Evolutionary conservation across 495 filamentous ascomycete species (phyloP).

Genomic region (Glonium stellatum): DNA sequence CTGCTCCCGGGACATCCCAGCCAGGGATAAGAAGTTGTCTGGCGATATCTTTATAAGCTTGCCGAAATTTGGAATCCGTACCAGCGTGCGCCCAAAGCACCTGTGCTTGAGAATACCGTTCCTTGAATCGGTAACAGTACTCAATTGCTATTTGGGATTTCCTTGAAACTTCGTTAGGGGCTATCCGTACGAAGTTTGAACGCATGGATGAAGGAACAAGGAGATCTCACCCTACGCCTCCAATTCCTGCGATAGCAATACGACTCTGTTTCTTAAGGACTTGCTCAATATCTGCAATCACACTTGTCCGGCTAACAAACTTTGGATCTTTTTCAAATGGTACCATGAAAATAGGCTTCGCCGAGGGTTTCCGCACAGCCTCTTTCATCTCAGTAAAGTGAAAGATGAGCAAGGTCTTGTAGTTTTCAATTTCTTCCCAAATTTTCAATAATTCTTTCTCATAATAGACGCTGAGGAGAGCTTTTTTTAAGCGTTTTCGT

Average conservation of each 20-base stretch:
- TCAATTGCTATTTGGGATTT: constrained; percentile 31
- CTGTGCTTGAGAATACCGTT: constrained; percentile 39
- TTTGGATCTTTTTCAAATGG: too few species aligned
- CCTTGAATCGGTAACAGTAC: constrained; percentile 35
- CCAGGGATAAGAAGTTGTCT: neutral
- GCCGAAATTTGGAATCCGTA: constrained; percentile 34
- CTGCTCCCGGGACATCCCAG: neutral
- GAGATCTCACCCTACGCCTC: constrained; percentile 15
- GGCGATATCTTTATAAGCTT: constrained; percentile 1
- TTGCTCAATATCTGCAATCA: too few species aligned
- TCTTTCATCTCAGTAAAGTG: too few species aligned
- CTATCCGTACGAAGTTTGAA: constrained; percentile 31
- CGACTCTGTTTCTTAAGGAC: too few species aligned
- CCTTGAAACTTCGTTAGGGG: neutral
- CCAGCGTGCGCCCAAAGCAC: constrained; percentile 48
- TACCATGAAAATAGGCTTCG: too few species aligned
- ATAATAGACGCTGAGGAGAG: too few species aligned
- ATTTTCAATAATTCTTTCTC: too few species aligned
- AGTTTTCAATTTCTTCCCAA: too few species aligned
- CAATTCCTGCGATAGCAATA: too few species aligned
- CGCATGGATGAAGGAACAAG: constrained; percentile 39
- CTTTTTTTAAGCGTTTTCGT: neutral
- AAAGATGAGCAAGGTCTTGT: too few species aligned
- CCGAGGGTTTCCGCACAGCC: too few species aligned
- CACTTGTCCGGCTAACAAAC: too few species aligned